A percentile compares a stretch with the other conserved stretches of the same genome.
Conservation (phyloP, 495 filamentous ascomycete genomes). For the Glonium stellatum region DNA sequence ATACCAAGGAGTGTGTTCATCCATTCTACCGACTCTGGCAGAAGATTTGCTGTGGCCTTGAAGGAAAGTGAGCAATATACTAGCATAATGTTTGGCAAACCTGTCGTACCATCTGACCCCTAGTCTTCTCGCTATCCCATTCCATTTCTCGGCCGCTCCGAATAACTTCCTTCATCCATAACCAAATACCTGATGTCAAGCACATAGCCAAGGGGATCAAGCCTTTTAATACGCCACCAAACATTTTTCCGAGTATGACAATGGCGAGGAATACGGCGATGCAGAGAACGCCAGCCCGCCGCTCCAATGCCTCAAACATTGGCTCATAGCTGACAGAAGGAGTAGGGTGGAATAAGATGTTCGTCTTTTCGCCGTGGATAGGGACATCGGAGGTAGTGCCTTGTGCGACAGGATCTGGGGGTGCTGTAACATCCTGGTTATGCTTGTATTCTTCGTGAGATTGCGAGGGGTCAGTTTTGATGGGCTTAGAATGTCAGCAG, state of each 20-base stretch:
- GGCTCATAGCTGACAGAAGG: constrained; percentile 79
- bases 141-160: constrained; percentile 74
- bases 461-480: constrained; percentile 57
- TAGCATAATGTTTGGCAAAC: not conserved
- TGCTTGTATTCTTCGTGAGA: constrained; percentile 67
- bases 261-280: constrained; percentile 62
- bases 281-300: constrained; percentile 59
- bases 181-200: constrained; percentile 65
- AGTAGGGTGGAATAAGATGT: constrained; percentile 91
- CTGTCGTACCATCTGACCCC: constrained; percentile 65
- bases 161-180: constrained; percentile 85
- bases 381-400: constrained; percentile 86
- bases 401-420: constrained; percentile 73
- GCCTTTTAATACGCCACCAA: constrained; percentile 69
- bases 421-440: constrained; percentile 83
- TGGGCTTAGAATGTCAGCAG: constrained; percentile 38
- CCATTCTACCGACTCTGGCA: constrained; percentile 93
- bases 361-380: constrained; percentile 92
- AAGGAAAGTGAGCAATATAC: not conserved
- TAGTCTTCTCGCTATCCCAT: constrained; percentile 78
- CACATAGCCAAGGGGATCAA: constrained; percentile 64
- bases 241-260: constrained; percentile 67
- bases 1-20: constrained; percentile 79
- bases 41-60: constrained; percentile 71
- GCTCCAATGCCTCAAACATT: constrained; percentile 72